Conservation (phyloP, 2,329 filamentous ascomycete species). For the Aspergillus costaricaensis region DNA sequence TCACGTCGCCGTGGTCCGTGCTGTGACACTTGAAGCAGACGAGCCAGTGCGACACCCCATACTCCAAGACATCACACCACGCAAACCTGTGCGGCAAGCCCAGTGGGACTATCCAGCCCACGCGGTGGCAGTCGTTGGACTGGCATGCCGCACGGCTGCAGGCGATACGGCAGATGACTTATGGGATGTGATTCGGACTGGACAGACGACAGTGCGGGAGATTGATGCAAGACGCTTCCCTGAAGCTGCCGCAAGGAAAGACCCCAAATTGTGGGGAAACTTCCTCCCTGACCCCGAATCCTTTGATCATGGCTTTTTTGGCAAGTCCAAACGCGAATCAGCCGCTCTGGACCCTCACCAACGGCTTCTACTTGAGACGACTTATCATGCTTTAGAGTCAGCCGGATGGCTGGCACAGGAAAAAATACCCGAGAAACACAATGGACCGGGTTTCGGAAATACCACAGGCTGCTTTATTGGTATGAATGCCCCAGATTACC, state of each 20-base stretch:
- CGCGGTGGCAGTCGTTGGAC: not conserved
- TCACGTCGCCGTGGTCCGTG: conserved; percentile 44
- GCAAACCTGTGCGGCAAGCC: not conserved
- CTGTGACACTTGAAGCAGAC: conserved; percentile 31
- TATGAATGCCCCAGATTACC: not conserved
- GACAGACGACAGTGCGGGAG: not conserved
- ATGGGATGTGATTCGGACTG: not conserved
- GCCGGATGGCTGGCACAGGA: not conserved
- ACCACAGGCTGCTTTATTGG: not conserved
- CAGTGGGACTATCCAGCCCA: not conserved
- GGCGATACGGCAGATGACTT: not conserved
- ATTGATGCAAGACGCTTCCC: not conserved
- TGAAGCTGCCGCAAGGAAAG: not conserved
- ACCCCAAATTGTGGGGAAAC: not conserved
- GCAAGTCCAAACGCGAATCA: not conserved
- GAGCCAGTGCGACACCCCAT: conserved; percentile 28
- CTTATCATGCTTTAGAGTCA: not conserved
- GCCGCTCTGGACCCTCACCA: not conserved
- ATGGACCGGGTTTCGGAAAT: not conserved
- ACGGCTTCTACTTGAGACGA: not conserved
- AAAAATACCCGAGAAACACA: not conserved
- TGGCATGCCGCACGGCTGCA: not conserved
- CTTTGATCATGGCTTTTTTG: not conserved
- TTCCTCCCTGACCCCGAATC: not conserved
- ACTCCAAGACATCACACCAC: conserved; percentile 16